phyloP scores from a whole-genome alignment of 805 yeast species.

The Pichia kluyveri region DNA sequence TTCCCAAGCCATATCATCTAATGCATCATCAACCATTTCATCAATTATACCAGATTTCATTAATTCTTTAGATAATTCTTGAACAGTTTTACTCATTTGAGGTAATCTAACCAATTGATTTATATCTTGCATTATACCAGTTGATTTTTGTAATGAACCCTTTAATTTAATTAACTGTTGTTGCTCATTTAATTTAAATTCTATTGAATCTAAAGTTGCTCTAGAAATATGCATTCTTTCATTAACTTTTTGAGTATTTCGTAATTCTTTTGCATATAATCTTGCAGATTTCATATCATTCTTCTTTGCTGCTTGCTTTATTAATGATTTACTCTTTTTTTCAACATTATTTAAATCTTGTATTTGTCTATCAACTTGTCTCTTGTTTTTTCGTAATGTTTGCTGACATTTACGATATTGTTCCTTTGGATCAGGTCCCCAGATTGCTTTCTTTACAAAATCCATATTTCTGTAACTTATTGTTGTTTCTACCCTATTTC shows the following conservation, averaged over 20 bases:
- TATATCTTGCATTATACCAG: slow-evolving; percentile 83
- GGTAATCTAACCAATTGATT: slow-evolving; percentile 73
- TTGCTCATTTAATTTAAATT: slow-evolving; percentile 85
- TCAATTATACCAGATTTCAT: slow-evolving; percentile 80
- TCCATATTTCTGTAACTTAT: slow-evolving; percentile 44
- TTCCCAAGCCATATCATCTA: slow-evolving; percentile 60
- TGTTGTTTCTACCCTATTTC: too few species aligned
- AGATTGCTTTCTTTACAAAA: slow-evolving; percentile 72
- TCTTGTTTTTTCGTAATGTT: slow-evolving; percentile 71
- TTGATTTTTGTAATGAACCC: slow-evolving; percentile 68
- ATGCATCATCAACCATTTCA: slow-evolving; percentile 90
- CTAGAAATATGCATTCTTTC: slow-evolving; percentile 67
- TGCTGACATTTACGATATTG: slow-evolving; percentile 74
- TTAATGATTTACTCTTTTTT: slow-evolving; percentile 68
- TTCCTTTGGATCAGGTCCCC: slow-evolving; percentile 96
- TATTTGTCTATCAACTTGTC: slow-evolving; percentile 78
- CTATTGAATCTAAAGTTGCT: slow-evolving; percentile 79
- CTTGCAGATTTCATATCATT: slow-evolving; percentile 69
- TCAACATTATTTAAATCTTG: slow-evolving; percentile 49
- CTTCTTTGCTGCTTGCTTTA: slow-evolving; percentile 66
- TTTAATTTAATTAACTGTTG: slow-evolving; percentile 78
- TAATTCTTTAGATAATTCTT: slow-evolving; percentile 77
- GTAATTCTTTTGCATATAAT: slow-evolving; percentile 74
- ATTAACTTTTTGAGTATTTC: slow-evolving; percentile 64
- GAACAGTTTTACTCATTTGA: slow-evolving; percentile 72